Evolutionary conservation across 73 alveolate genomes (phyloP).

Genomic region (Symbiodinium pilosum): DNA sequence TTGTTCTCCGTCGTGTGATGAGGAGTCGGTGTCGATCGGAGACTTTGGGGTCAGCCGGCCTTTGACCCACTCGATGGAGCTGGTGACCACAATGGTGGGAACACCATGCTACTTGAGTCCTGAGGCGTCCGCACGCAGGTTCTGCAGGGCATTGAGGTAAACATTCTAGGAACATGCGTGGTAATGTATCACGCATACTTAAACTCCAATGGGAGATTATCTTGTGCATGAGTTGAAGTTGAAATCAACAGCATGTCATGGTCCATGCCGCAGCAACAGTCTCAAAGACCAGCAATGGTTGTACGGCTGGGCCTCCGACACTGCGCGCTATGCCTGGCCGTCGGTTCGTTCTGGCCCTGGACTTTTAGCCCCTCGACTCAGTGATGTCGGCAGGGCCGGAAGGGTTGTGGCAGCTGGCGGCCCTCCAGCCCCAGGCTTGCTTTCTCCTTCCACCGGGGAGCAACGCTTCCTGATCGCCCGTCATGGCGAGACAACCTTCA

Average conservation of each 20-base stretch:
- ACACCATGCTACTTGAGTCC: constrained; percentile 90
- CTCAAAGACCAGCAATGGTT: neutral
- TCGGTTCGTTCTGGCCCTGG: neutral
- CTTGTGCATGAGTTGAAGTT: no score
- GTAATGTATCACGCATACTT: no score
- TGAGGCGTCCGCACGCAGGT: constrained; percentile 14
- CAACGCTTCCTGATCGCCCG: constrained; percentile 63
- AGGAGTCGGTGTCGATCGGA: constrained; percentile 91
- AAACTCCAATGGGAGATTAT: no score
- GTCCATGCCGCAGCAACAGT: no score
- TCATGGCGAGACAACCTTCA: constrained; percentile 88
- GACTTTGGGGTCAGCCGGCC: constrained; percentile 94
- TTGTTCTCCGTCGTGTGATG: neutral
- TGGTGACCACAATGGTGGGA: constrained; percentile 94
- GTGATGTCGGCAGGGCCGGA: no score
- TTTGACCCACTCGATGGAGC: constrained; percentile 82
- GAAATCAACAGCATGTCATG: no score
- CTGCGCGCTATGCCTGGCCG: neutral
- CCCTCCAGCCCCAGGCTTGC: constrained; percentile 6
- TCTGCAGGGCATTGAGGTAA: no score
- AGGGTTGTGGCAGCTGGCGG: no score
- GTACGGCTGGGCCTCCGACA: neutral
- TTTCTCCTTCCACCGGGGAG: neutral
- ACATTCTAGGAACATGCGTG: no score
- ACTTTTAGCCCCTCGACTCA: neutral